Percentiles rank a stretch among this genome's conserved stretches.
Evolutionary conservation across 345 rosid species (phyloP).

Genomic region (Salix brachista): DNA sequence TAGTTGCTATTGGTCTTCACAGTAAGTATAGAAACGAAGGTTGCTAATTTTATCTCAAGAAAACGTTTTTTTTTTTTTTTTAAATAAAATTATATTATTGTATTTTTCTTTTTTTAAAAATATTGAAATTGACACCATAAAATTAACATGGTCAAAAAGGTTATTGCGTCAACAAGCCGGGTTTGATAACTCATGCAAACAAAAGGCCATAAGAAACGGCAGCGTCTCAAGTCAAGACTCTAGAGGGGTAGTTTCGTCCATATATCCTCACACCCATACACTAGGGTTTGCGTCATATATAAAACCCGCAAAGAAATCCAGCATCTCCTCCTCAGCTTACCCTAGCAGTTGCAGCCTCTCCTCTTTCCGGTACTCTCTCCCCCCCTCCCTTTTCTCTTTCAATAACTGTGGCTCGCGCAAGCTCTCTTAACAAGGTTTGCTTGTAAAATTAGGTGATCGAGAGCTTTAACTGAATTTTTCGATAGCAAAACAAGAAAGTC

Average conservation of each 20-base stretch:
- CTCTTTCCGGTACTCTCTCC: background rate
- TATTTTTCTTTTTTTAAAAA: too few relatives aligned
- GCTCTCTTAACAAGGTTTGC: background rate
- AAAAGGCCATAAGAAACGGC: background rate
- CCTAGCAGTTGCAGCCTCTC: background rate
- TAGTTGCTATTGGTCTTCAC: constrained; percentile 39
- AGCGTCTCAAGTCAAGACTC: background rate
- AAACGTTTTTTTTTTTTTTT: too few relatives aligned
- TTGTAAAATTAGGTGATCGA: background rate
- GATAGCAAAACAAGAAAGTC: constrained; percentile 1
- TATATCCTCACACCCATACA: background rate
- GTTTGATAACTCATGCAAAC: too few relatives aligned
- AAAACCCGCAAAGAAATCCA: background rate
- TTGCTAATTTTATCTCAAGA: too few relatives aligned
- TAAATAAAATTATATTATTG: too few relatives aligned
- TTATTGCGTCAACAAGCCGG: too few relatives aligned
- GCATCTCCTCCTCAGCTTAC: background rate
- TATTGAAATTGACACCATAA: too few relatives aligned
- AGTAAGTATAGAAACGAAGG: background rate
- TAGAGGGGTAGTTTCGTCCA: background rate
- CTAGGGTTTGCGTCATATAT: background rate
- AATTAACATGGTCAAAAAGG: too few relatives aligned
- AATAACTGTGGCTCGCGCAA: background rate
- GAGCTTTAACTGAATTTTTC: background rate
- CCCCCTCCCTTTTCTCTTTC: background rate